Conservation (phyloP, 306 rosid genomes). For the Cyamopsis tetragonoloba region DNA sequence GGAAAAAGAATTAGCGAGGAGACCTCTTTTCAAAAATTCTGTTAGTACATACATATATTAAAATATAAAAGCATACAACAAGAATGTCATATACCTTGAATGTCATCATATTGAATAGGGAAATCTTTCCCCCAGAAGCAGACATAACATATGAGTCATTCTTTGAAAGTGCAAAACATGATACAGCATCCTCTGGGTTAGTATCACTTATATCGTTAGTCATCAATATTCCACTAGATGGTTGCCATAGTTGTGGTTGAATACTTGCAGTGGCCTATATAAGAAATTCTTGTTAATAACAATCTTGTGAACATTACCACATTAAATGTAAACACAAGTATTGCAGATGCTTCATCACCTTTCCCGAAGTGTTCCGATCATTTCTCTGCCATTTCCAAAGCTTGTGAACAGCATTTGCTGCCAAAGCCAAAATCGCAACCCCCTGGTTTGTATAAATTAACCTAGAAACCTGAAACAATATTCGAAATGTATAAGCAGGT, state of each 20-base stretch:
- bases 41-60: background rate
- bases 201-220: constrained; percentile 88
- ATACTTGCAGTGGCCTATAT: constrained; percentile 71
- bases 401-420: constrained; percentile 97
- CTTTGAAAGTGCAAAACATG: constrained; percentile 98
- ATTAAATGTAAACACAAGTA: constrained; percentile 22
- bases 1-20: background rate
- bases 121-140: constrained; percentile 98
- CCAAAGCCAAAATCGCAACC: constrained; percentile 82
- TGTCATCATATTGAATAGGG: constrained; percentile 99
- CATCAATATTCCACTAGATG: constrained; percentile 95
- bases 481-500: constrained; percentile 4
- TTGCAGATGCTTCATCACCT: constrained; percentile 44
- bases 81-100: constrained; percentile 66
- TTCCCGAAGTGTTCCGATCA: constrained; percentile 56
- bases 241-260: constrained; percentile 94
- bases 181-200: constrained; percentile 90
- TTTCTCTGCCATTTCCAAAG: constrained; percentile 99
- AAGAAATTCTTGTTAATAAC: constrained; percentile 26
- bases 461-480: constrained; percentile 76
- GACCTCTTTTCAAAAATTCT: background rate
- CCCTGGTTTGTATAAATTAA: constrained; percentile 96
- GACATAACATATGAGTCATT: constrained; percentile 98
- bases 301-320: constrained; percentile 29
- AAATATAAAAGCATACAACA: background rate